phyloP scores from a whole-genome alignment of 1,284 basidiomycete genomes.

The Ceratobasidium theobromae region DNA sequence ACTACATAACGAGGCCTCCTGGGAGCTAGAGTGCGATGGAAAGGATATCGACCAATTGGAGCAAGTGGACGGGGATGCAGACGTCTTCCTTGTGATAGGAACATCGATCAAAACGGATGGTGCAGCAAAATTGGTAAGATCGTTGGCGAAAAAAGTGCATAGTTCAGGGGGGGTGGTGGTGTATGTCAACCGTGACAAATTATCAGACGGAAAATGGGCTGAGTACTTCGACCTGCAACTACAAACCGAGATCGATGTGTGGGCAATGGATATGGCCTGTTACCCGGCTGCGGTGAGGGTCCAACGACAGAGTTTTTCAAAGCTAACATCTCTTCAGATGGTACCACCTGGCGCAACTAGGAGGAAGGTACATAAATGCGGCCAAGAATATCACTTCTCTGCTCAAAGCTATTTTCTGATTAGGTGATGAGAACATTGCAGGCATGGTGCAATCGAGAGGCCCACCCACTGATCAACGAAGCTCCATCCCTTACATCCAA shows the following conservation, averaged over 20 bases:
- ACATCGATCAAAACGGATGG: conserved; percentile 8
- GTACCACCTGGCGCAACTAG: too few relatives aligned
- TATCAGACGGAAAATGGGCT: neutral
- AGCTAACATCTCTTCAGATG: neutral
- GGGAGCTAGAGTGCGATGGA: neutral
- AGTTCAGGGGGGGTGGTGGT: neutral
- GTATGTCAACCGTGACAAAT: neutral
- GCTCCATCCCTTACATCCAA: too few relatives aligned
- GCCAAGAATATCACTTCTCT: too few relatives aligned
- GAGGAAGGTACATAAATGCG: too few relatives aligned
- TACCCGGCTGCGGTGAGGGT: neutral
- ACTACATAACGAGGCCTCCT: neutral
- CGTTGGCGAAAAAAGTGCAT: neutral
- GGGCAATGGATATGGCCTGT: neutral
- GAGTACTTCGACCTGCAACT: conserved; percentile 1
- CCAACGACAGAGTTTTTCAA: neutral
- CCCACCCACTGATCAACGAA: too few relatives aligned
- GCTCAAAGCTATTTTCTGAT: too few relatives aligned
- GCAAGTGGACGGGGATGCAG: neutral
- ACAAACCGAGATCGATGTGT: neutral
- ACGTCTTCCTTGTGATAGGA: conserved; percentile 3
- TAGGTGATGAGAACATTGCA: too few relatives aligned
- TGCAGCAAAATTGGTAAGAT: neutral
- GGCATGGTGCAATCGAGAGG: too few relatives aligned
- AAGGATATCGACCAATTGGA: neutral